Evolutionary conservation across 371 early-diverging fungal species (phyloP), one percentile per base, ranked within the genome.

Genomic region (Mucor irregularis): DNA sequence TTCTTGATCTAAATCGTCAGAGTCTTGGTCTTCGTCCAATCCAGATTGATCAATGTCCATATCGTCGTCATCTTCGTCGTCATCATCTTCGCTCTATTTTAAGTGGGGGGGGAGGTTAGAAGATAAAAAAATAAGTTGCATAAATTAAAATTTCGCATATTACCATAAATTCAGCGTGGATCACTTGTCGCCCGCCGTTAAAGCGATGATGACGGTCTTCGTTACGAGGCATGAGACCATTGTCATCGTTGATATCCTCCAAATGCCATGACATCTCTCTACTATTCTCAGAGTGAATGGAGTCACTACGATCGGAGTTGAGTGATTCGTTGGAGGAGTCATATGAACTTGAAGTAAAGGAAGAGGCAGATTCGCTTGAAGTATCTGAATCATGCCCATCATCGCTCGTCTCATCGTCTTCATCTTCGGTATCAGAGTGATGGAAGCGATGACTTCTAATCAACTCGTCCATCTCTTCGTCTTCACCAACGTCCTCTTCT

Each of bases 401-500:
- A 14, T 53, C 59, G 24, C 40, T 47, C 3, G 30, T 24, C 17
- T 46, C 43, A 2, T 43, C 50, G 26, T 58, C 58, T 48, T 64
- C 64, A 16, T 54, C 51, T 16, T 58, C 64, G 22, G 59, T 55
- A 29, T 58, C 59, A 10, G 64, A 45, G 34, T 54, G 59, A 22
- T 64, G 64, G 33, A 58, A 58, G 28, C 64, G 37, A 50, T 59
- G 64, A 16, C 44, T 50, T 46, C 59, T 43, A 42, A 58, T 58
- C 13, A 58, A 29, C 13, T 58, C 59, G 19, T 58, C 53, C 50
- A 62, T 58, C 19, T 68, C 65, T 28, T 47, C 48, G 37, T 61
- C 57, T 19, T 71, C 69, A 8, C 35, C 94, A 53, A 84, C 58
- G 28, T 49, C 59, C 29, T 37, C 71, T 14, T 73, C 75, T 11